phyloP scores from a whole-genome alignment of 805 yeast genomes.

The Metschnikowia borealis region DNA sequence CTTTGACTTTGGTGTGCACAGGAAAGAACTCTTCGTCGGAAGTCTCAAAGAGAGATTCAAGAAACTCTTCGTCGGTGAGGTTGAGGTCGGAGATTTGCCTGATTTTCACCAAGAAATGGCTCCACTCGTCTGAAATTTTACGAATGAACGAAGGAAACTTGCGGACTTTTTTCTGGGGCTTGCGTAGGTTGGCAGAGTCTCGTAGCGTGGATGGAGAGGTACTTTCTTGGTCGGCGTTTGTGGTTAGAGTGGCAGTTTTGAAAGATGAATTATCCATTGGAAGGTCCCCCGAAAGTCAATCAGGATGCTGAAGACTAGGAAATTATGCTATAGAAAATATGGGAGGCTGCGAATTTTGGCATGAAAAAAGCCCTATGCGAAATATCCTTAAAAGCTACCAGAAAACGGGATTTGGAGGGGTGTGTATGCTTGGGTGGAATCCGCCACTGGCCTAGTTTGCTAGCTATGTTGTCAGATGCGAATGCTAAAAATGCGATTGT shows the following conservation, averaged over 20 bases:
- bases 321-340: background rate
- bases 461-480: background rate
- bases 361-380: background rate
- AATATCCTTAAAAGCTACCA: too few relatives aligned
- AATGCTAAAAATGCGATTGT: background rate
- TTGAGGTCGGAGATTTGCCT: slow-evolving; percentile 46
- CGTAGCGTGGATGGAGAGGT: slow-evolving; percentile 9
- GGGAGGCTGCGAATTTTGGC: background rate
- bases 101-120: slow-evolving; percentile 28
- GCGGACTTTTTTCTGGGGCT: slow-evolving; percentile 10
- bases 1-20: slow-evolving; percentile 15
- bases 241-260: slow-evolving; percentile 13
- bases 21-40: slow-evolving; percentile 34
- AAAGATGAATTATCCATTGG: slow-evolving; percentile 12
- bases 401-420: background rate
- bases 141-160: slow-evolving; percentile 28
- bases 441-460: background rate
- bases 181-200: background rate
- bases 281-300: slow-evolving; percentile 2
- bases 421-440: background rate
- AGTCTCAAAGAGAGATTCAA: slow-evolving; percentile 47
- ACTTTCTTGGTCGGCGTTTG: slow-evolving; percentile 9
- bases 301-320: background rate
- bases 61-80: slow-evolving; percentile 46
- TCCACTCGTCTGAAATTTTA: slow-evolving; percentile 39